Evolutionary conservation across 768 basidiomycete species (phyloP).

Genomic region (Kwoniella sp.): DNA sequence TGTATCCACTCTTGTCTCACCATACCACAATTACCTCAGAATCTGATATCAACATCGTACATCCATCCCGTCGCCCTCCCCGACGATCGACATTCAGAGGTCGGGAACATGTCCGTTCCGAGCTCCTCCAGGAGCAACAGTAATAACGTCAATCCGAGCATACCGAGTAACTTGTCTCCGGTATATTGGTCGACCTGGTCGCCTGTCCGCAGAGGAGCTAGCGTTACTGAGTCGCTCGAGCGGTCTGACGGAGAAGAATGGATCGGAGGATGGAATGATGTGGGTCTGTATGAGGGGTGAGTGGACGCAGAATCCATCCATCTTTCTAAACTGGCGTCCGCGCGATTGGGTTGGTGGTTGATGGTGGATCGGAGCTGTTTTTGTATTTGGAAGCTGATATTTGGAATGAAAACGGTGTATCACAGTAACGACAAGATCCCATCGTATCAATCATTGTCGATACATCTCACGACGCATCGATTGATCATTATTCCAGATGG

Average conservation of each 20-base stretch:
- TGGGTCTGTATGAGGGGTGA: conserved; percentile 92
- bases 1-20: too few relatives aligned
- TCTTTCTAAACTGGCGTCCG: too few relatives aligned
- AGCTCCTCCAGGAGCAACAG: background rate
- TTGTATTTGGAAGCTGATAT: too few relatives aligned
- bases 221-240: conserved; percentile 19
- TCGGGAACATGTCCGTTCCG: background rate
- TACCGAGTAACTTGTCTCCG: conserved; percentile 12
- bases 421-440: conserved; percentile 80
- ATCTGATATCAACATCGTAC: too few relatives aligned
- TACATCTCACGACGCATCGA: conserved; percentile 78
- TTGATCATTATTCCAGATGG: conserved; percentile 68
- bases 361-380: background rate
- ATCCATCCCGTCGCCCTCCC: background rate
- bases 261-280: conserved; percentile 70
- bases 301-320: too few relatives aligned
- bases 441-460: conserved; percentile 73
- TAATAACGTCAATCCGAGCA: background rate
- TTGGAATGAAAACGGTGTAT: too few relatives aligned
- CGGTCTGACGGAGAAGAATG: conserved; percentile 72
- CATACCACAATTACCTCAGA: too few relatives aligned
- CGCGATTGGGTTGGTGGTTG: background rate
- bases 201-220: conserved; percentile 10
- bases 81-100: background rate
- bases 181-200: conserved; percentile 27